Conservation (phyloP, 106 monocot species). For the Gastrodia elata region DNA sequence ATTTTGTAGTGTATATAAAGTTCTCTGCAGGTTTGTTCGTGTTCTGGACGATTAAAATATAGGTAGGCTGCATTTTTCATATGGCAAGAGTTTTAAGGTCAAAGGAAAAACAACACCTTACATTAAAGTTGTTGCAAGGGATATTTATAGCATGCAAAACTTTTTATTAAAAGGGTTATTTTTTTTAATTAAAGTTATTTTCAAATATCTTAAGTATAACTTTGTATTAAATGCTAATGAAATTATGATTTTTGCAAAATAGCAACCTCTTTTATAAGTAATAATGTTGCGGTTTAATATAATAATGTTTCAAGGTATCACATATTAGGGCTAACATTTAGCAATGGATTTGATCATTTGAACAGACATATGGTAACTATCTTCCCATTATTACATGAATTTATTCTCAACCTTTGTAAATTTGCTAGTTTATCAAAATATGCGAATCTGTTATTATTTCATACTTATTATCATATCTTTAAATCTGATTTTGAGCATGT, state of each 20-base stretch:
- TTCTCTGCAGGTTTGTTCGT: background rate
- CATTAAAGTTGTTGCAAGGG: background rate
- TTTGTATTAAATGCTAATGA: background rate
- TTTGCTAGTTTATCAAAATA: background rate
- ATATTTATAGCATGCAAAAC: background rate
- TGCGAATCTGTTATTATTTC: too few species aligned
- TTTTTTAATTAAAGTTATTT: background rate
- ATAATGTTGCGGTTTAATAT: too few species aligned
- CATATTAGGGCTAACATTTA: too few species aligned
- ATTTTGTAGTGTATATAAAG: background rate
- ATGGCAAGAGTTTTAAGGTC: background rate
- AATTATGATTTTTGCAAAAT: background rate
- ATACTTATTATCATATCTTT: too few species aligned
- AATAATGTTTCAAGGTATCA: too few species aligned
- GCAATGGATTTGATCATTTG: background rate
- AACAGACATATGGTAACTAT: background rate
- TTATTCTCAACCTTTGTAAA: background rate
- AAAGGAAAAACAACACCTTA: background rate
- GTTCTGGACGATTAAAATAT: background rate
- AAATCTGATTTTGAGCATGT: background rate
- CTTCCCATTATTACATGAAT: background rate
- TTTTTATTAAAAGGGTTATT: background rate
- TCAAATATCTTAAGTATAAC: too few species aligned
- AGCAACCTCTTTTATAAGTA: background rate
- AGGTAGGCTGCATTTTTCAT: background rate